Base-by-base conservation (phyloP, 2,329 filamentous ascomycete species). In the Phaeosphaeriaceae sp. region DNA sequence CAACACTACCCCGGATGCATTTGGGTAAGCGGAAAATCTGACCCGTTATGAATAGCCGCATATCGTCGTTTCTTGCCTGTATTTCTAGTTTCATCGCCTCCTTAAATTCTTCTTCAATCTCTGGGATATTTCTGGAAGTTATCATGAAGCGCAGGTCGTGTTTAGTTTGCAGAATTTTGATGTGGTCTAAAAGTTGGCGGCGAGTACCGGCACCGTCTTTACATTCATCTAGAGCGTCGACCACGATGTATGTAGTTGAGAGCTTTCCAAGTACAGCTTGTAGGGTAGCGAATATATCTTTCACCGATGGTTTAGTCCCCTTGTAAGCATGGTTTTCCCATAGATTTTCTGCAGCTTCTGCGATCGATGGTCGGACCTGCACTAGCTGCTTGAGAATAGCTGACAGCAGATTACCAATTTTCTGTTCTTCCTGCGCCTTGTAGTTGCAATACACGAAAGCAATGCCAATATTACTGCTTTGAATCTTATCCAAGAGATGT, bases 401-500 rank as follows among this genome's bases (percentile, higher is more conserved):
- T 21, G 48, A 40, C 8, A 63, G 39, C 16, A 58, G 13, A 18
- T 26, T 44, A 2, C 20, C 28, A 1, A 23, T 16, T 11, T 39
- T 43, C 33, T 81, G 78, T 11, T 79, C 67, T 0, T 71, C 48
- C 7, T 72, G 54, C 2, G 61, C 61, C 16, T 62, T 61, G 51
- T 76, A 80, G 44, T 78, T 76, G 61, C 73, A 79, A 41, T 79
- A 83, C 0, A 81, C 13, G 21, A 76, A 82, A 0, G 74, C 76
- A n/a, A 83, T 63, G 0, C 74, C 74, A 20, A 75, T 38, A 1
- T 12, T 0, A 12, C 72, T 52, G 1, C 61, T 50, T 0, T 46
- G n/a, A 11, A 35, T 11, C 8, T 20, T 9, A 20, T 23, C 17
- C 11, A 26, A 12, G 1, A 56, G 37, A 41, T 51, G 40, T 17